Evolutionary conservation across 495 filamentous ascomycete genomes (phyloP), one percentile per base, ranked within the genome.

Genomic region (Sabuloglossum arenarium): DNA sequence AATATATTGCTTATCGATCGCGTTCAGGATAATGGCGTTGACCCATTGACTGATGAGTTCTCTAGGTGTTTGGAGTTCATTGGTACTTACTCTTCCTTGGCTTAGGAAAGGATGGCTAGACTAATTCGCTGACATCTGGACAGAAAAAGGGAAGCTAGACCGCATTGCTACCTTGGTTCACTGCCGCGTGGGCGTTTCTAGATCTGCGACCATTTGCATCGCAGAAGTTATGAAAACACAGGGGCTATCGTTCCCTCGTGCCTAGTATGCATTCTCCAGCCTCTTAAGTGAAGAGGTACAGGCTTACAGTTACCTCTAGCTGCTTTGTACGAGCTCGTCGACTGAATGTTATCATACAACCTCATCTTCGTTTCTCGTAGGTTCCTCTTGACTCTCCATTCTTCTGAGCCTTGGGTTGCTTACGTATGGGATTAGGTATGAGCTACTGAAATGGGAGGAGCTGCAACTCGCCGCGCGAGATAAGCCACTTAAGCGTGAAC

Each of bases 141-240:
- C 60, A 94, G 89, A 83, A 28, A 75, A 80, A 62, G 88, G 90
- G 37, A 84, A 82, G 61, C 64, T 64, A 42, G 81, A 85, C 43
- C 78, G 79, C 23, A 82, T 76, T 5, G 88, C 90, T n/a, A 95
- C 91, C 1, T 73, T 98, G 47, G 91, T 98, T 27, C 91, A 98
- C 67, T 98, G 91, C 66, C 82, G 93, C 12, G 91, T 98, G 45
- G 91, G 91, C 50, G 91, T 98, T 58, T 95, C 88, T 21, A 76
- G 91, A 58, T 90, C 85, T 51, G 91, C 91, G 23, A 98, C 91
- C 8, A 95, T 98, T 64, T 97, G 91, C 69, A 97, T 98, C 63
- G 91, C 91, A 31, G 89, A 96, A 68, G 90, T 97, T 23, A 98
- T 98, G 91, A 77, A 81, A 12, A 72, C 80, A 6, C 64, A 83